Evolutionary conservation across 768 basidiomycete genomes (phyloP).

Genomic region (Trametes elegans): DNA sequence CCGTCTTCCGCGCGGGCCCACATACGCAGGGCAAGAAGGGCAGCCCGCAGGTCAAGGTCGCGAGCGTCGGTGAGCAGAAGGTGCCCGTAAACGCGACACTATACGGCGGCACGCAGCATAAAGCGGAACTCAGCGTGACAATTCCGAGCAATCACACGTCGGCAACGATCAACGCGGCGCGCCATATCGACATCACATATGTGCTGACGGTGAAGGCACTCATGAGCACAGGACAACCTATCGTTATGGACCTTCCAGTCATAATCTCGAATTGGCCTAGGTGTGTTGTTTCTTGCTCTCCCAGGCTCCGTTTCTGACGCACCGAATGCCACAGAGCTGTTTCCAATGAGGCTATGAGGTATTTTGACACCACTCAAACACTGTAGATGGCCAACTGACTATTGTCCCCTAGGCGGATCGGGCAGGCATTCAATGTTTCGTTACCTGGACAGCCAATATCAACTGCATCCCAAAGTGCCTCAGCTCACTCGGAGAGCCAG

Average conservation of each 20-base stretch:
- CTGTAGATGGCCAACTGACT: no score
- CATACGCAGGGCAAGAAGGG: slow-evolving; percentile 54
- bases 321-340: slow-evolving; percentile 49
- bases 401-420: slow-evolving; percentile 50
- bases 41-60: slow-evolving; percentile 52
- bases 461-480: not conserved
- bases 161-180: slow-evolving; percentile 75
- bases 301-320: not conserved
- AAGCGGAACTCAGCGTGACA: slow-evolving; percentile 68
- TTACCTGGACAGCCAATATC: slow-evolving; percentile 23
- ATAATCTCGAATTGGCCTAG: slow-evolving; percentile 86
- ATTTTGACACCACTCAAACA: no score
- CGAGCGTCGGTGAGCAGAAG: slow-evolving; percentile 66
- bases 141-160: slow-evolving; percentile 75
- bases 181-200: slow-evolving; percentile 87
- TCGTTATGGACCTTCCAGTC: slow-evolving; percentile 74
- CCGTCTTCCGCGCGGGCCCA: slow-evolving; percentile 66
- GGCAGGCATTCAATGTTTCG: slow-evolving; percentile 42
- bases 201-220: slow-evolving; percentile 73
- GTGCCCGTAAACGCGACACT: slow-evolving; percentile 70
- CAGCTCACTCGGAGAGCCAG: not conserved
- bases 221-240: slow-evolving; percentile 61
- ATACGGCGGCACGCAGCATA: slow-evolving; percentile 68
- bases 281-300: slow-evolving; percentile 42
- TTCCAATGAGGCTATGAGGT: slow-evolving; percentile 68